Evolutionary conservation across 306 rosid genomes (phyloP), one percentile per base, ranked within the genome.

Genomic region (Psophocarpus tetragonolobus): DNA sequence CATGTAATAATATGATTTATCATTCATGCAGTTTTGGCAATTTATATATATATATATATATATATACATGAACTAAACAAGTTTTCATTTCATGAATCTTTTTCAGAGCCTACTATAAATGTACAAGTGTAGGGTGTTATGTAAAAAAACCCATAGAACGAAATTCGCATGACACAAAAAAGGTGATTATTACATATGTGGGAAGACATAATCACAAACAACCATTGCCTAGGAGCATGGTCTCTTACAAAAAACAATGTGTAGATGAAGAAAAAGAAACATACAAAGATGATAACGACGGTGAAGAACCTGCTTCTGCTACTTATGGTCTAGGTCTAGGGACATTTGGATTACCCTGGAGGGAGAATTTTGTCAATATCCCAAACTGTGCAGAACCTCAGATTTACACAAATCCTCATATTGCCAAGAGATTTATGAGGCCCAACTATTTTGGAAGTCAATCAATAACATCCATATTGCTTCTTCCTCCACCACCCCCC

Each of bases 101-200:
- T 51, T 44, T 18, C 12, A 89, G 97, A 92, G 84, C 89, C 81
- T 92, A 92, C 82, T 92, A 90, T 83, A 92, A 80, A 74, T 90
- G 97, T 82, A 85, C 88, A 1, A 79, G 83, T 81, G 87, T 77
- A 17, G 93, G 89, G 11, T 92, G 97, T 78, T 9, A 11, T 0
- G 93, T 86, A 3, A 83, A 85, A 85, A 92, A 92, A 70, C 97
- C 88, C 33, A 92, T 90, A 64, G 93, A 92, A 81, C 84, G 95
- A 68, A 91, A 92, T 61, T 72, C 89, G 0, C 56, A 66, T 64
- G 67, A 90, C 83, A 53, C 73, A 50, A 90, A 86, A 78, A 84
- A 44, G 41, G 86, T 92, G 3, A 75, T 88, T 7, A 84, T 86
- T 39, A 85, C 95, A 8, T 92, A 92, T 3, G 93, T 88, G 63